Percentiles rank a stretch among this genome's conserved stretches.
These are phyloP conservation scores for Rhodamnia rubescens DNA, from an alignment of 345 rosid genomes.

Conservation along the genomic window DNA sequence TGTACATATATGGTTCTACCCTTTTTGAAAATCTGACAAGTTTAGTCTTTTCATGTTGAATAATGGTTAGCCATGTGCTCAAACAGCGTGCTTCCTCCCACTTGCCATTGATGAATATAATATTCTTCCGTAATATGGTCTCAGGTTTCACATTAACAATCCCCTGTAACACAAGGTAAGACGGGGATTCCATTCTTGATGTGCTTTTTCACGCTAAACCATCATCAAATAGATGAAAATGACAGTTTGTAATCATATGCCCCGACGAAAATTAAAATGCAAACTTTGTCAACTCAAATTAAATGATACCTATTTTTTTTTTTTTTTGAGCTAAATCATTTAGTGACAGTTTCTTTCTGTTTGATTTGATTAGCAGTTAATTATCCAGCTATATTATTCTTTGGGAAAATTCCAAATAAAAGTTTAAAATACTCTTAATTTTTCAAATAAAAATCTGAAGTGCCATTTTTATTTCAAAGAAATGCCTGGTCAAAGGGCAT, in stretches of 20 bases:
- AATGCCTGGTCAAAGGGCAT: too few species aligned
- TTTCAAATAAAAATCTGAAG: too few species aligned
- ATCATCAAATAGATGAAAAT: background rate
- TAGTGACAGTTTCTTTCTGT: background rate
- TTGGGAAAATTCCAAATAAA: background rate
- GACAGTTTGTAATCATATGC: background rate
- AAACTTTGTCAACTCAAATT: background rate
- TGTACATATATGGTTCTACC: too few species aligned
- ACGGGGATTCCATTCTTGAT: background rate
- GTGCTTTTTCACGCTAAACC: background rate
- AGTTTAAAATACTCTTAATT: too few species aligned
- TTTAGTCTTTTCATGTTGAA: background rate
- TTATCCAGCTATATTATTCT: background rate
- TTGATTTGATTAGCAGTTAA: background rate
- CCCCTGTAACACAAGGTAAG: too few species aligned
- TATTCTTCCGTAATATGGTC: background rate
- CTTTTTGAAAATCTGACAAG: too few species aligned
- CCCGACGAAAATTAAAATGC: background rate
- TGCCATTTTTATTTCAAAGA: too few species aligned
- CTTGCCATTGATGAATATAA: background rate
- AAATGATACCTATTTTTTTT: background rate
- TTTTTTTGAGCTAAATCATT: background rate
- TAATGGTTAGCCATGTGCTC: background rate
- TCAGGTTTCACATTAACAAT: background rate
- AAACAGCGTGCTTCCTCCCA: background rate